Conservation (phyloP, 345 rosid genomes). For the Diplotaxis tenuifolia region DNA sequence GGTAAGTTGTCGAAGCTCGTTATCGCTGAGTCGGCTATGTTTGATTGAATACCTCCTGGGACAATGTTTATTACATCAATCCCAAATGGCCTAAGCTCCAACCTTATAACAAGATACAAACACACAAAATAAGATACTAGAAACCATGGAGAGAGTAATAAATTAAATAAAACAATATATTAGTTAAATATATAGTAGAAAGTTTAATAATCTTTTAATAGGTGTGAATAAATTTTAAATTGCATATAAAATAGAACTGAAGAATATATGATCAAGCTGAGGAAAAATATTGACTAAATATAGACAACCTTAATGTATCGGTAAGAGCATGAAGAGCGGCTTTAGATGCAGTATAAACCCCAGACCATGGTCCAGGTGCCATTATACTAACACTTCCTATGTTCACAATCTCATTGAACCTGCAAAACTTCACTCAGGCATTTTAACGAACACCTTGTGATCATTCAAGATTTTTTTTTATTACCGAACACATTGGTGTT, state of each 20-base stretch:
- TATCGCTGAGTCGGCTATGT: constrained; percentile 62
- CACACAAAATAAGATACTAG: not conserved
- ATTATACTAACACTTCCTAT: constrained; percentile 62
- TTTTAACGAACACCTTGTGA: constrained; percentile 27
- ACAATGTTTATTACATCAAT: constrained; percentile 71
- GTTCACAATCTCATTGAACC: constrained; percentile 79
- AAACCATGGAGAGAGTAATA: too few species aligned
- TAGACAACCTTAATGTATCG: constrained; percentile 65
- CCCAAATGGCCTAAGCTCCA: constrained; percentile 82
- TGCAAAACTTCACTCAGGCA: constrained; percentile 34
- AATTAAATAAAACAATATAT: too few species aligned
- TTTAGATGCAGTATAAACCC: constrained; percentile 77
- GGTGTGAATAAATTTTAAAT: too few species aligned
- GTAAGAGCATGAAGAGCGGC: constrained; percentile 86
- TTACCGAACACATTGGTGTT: constrained; percentile 77
- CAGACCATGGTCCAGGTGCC: constrained; percentile 78
- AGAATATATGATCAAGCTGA: constrained; percentile 6
- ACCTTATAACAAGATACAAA: constrained; percentile 37
- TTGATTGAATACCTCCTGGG: constrained; percentile 80
- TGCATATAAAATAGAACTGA: too few species aligned
- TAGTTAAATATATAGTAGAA: too few species aligned
- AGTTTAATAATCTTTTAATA: too few species aligned
- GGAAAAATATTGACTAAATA: not conserved
- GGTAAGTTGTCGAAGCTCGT: constrained; percentile 60
- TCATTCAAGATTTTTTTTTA: not conserved